A percentile compares a stretch with the other conserved stretches of the same genome.
phyloP scores from a whole-genome alignment of 1,139 yeast genomes.

The Geotrichum australiense region DNA sequence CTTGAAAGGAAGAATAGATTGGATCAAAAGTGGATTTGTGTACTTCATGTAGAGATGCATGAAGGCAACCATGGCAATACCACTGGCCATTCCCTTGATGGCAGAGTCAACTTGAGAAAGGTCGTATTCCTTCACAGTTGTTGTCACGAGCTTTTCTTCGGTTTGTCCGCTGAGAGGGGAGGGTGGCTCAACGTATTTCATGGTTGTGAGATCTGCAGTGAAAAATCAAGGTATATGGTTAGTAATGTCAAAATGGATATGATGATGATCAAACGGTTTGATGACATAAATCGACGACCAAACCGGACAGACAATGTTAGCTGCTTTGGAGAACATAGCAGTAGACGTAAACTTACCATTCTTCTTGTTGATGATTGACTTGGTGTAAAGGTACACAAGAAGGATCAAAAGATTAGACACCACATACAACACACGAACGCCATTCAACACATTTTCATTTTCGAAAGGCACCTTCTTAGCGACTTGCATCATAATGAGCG shows the following conservation, averaged over 20 bases:
- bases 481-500: slow-evolving; percentile 97
- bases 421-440: slow-evolving; percentile 69
- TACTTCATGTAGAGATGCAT: slow-evolving; percentile 98
- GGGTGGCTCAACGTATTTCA: slow-evolving; percentile 86
- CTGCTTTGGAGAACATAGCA: slow-evolving; percentile 4
- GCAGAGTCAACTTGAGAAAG: slow-evolving; percentile 73
- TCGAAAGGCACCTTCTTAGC: slow-evolving; percentile 87
- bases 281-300: too few relatives aligned
- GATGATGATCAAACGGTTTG: too few relatives aligned
- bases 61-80: slow-evolving; percentile 96
- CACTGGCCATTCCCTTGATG: slow-evolving; percentile 76
- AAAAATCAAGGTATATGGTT: slow-evolving; percentile 1
- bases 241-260: neutral
- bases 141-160: slow-evolving; percentile 68
- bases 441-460: slow-evolving; percentile 66
- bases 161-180: slow-evolving; percentile 70
- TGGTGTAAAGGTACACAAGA: slow-evolving; percentile 58
- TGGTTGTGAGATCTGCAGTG: slow-evolving; percentile 63
- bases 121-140: slow-evolving; percentile 94
- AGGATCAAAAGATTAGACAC: slow-evolving; percentile 62
- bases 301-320: too few relatives aligned
- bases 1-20: slow-evolving; percentile 84
- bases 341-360: slow-evolving; percentile 42
- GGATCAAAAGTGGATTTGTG: slow-evolving; percentile 96
- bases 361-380: slow-evolving; percentile 56